Conservation (phyloP, 805 yeast species). For the Cyberlindnera xishuangbannaensis region DNA sequence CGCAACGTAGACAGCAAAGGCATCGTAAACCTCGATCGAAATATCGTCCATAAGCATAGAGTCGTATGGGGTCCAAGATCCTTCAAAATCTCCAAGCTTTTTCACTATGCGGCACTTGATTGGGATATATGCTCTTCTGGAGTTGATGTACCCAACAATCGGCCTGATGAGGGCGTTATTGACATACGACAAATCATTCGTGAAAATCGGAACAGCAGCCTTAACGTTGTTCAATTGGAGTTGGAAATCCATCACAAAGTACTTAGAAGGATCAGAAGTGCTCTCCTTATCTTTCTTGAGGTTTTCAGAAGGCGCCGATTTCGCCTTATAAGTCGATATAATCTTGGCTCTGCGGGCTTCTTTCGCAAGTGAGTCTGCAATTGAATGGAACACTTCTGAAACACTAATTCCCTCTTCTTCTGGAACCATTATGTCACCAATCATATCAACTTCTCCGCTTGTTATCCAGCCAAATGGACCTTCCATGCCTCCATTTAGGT, state of each 20-base stretch:
- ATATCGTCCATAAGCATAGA: conserved; percentile 87
- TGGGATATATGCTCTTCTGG: conserved; percentile 84
- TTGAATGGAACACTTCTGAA: conserved; percentile 43
- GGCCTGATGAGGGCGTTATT: conserved; percentile 92
- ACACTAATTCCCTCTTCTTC: conserved; percentile 47
- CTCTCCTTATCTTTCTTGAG: conserved; percentile 21
- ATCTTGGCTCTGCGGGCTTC: conserved; percentile 38
- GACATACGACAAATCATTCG: conserved; percentile 83
- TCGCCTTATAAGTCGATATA: conserved; percentile 10
- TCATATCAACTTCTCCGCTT: conserved; percentile 85
- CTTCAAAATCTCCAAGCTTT: conserved; percentile 77
- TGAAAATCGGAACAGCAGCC: conserved; percentile 83
- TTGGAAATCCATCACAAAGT: conserved; percentile 73
- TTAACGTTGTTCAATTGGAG: conserved; percentile 78
- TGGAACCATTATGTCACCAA: conserved; percentile 86
- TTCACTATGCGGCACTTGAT: conserved; percentile 79
- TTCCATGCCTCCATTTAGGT: conserved; percentile 79
- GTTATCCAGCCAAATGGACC: conserved; percentile 99
- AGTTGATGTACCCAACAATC: conserved; percentile 91
- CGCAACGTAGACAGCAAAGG: conserved; percentile 81
- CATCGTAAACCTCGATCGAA: conserved; percentile 83
- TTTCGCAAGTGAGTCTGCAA: conserved; percentile 41
- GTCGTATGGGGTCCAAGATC: conserved; percentile 95
- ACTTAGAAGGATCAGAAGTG: conserved; percentile 37
- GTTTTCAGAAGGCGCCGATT: not conserved